These are phyloP conservation scores for Mycena sp. DNA, from an alignment of 1,284 basidiomycete genomes.

Conservation along the genomic window DNA sequence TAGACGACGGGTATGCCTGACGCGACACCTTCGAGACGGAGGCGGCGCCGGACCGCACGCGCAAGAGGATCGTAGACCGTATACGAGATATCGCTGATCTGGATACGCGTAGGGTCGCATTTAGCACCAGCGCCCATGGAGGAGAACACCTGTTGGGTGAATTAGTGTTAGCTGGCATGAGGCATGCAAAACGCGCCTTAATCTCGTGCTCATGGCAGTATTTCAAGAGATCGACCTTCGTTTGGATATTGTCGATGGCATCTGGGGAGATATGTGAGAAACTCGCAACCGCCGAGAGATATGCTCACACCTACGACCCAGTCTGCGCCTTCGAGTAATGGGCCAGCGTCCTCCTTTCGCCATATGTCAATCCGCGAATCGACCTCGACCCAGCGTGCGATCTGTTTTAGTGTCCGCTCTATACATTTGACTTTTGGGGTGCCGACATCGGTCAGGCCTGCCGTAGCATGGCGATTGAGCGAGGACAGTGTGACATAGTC, in stretches of 20 bases:
- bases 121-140: slow-evolving; percentile 99
- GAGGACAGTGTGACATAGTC: slow-evolving; percentile 95
- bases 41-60: slow-evolving; percentile 84
- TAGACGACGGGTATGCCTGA: slow-evolving; percentile 94
- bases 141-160: slow-evolving; percentile 88
- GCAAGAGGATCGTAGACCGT: slow-evolving; percentile 97
- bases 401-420: slow-evolving; percentile 75
- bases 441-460: slow-evolving; percentile 90
- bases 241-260: slow-evolving; percentile 96
- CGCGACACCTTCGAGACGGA: slow-evolving; percentile 76
- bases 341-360: slow-evolving; percentile 80
- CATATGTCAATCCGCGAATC: slow-evolving; percentile 88
- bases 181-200: slow-evolving; percentile 52
- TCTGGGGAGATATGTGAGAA: slow-evolving; percentile 49
- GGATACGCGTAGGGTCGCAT: slow-evolving; percentile 92
- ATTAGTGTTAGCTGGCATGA: not conserved
- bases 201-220: slow-evolving; percentile 79
- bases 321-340: slow-evolving; percentile 81
- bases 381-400: slow-evolving; percentile 79
- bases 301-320: slow-evolving; percentile 82
- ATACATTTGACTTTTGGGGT: slow-evolving; percentile 92
- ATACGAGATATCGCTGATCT: slow-evolving; percentile 93
- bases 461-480: slow-evolving; percentile 94
- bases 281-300: not conserved
- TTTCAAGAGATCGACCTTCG: slow-evolving; percentile 91